A percentile compares a stretch with the other conserved stretches of the same genome.
These are phyloP conservation scores for Cucumis cinereus DNA, from an alignment of 306 rosid genomes.

Conservation along the genomic window DNA sequence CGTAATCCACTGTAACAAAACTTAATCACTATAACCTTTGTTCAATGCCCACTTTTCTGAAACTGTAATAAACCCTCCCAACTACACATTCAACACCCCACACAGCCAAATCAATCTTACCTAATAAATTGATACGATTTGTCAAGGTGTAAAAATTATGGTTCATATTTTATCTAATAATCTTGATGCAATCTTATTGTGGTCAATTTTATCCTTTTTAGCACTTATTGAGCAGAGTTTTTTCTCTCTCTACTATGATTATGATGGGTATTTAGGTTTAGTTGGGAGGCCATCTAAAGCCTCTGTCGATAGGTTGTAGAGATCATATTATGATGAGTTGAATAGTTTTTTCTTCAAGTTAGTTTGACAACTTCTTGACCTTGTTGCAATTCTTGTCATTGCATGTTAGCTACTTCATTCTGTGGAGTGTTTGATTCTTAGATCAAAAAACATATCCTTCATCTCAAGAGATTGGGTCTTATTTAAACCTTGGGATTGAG, in stretches of 20 bases:
- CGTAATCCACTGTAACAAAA: background rate
- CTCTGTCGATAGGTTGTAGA: background rate
- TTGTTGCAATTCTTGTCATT: background rate
- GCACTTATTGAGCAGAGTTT: background rate
- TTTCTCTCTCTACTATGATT: background rate
- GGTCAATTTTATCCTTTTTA: background rate
- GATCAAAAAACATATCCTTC: background rate
- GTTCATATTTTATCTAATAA: too few relatives aligned
- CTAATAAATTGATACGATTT: background rate
- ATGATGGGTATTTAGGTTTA: background rate
- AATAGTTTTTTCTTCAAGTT: background rate
- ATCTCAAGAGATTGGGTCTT: background rate
- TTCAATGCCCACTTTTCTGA: background rate
- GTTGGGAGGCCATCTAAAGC: background rate
- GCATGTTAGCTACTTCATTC: background rate
- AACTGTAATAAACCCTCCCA: background rate
- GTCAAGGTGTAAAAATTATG: background rate
- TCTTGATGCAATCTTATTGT: background rate
- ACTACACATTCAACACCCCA: background rate
- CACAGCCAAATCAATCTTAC: background rate
- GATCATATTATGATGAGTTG: too few relatives aligned
- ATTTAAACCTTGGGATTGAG: background rate
- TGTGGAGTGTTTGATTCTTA: background rate
- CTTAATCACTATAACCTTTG: background rate
- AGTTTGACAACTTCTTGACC: background rate